phyloP scores from a whole-genome alignment of 345 rosid species.

The Populus tremula region DNA sequence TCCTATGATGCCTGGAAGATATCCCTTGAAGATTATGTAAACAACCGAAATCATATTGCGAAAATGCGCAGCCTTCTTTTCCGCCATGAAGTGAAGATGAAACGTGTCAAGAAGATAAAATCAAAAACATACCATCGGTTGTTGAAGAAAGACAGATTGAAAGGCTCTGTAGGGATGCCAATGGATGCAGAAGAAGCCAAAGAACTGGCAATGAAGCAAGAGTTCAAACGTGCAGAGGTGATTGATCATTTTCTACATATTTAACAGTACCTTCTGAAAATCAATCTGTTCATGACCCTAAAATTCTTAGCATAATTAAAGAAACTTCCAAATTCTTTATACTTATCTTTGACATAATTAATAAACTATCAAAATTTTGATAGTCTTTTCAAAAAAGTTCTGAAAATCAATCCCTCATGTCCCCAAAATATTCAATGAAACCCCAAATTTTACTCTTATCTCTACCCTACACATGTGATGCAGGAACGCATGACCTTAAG shows the following conservation, averaged over 20 bases:
- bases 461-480: conserved; percentile 15
- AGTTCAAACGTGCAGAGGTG: conserved; percentile 79
- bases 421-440: neutral
- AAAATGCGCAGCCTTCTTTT: conserved; percentile 89
- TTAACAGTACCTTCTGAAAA: neutral
- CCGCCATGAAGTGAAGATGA: conserved; percentile 78
- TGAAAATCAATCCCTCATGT: neutral
- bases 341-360: neutral
- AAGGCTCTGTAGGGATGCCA: conserved; percentile 42
- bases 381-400: neutral
- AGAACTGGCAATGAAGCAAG: conserved; percentile 77
- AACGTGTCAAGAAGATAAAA: conserved; percentile 83
- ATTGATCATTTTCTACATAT: conserved; percentile 9
- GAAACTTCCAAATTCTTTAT: neutral
- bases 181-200: conserved; percentile 85
- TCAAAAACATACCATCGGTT: conserved; percentile 82
- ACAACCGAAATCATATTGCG: conserved; percentile 54
- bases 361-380: too few relatives aligned
- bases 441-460: neutral
- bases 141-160: conserved; percentile 61
- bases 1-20: conserved; percentile 43
- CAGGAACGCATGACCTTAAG: conserved; percentile 81
- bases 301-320: neutral
- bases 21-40: conserved; percentile 70
- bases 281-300: neutral